Base-by-base conservation (phyloP, 2,329 filamentous ascomycete species). In the Cordyceps cicadae region DNA sequence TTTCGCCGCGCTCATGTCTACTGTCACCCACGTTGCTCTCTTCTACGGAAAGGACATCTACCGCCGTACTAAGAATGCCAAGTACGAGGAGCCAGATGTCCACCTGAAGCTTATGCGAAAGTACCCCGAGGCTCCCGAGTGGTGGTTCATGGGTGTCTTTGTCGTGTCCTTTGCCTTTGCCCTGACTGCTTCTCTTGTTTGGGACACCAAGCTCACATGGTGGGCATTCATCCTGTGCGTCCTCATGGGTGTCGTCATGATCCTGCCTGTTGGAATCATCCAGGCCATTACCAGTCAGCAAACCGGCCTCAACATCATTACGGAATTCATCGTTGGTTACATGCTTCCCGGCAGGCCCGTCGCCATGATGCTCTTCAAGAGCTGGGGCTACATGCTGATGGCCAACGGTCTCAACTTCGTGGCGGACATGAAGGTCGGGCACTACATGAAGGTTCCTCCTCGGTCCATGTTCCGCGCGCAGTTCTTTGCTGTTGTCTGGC, bases 41-140 rank as follows among this genome's bases (percentile, higher is more conserved):
- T 83, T 81, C 67, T 78, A 86, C 63, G 77, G 82, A 12, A 63
- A 72, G 9, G 78, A 83, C 34, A 76, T 85, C 49, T 65, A 69
- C 62, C 65, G 66, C 21, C 71, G 73, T 17, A 68, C 69, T n/a
- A 65, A 65, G 50, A 68, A 67, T 43, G 69, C 69, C 19, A 67
- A 69, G 37, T 69, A 70, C 49, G 70, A 81, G 19, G 77, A 79
- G 60, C 71, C 73, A 17, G 81, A 84, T 65, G 69, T 83, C 6
- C 81, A 84, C 64, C 70, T 74, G 53, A 77, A 77, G 62, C 74
- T 86, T 55, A 86, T 86, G 82, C 67, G 72, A 39, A 80, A 78
- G 61, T 87, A 84, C 68, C 76, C 76, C 62, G 73, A 80, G 41
- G 79, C 78, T 0, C 83, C 83, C 0, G 69, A 79, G 43, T 85